These are phyloP conservation scores for Ceratocystiopsis brevicomis DNA, from an alignment of 2,329 filamentous ascomycete genomes.

Conservation along the genomic window DNA sequence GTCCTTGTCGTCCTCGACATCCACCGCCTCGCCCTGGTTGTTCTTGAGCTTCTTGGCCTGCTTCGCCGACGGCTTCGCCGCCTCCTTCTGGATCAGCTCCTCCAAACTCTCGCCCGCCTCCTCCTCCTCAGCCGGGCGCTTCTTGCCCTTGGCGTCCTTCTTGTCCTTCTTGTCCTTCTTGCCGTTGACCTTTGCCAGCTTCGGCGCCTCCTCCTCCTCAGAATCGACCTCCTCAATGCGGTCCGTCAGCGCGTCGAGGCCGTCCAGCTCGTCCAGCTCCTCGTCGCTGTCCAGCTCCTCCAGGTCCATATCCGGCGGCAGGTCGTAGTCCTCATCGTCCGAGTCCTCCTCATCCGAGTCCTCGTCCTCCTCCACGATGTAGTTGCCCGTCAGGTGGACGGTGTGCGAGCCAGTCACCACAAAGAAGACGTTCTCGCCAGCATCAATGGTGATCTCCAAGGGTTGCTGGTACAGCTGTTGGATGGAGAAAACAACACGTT, in stretches of 20 bases:
- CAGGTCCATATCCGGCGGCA: constrained; percentile 61
- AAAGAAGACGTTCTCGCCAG: constrained; percentile 85
- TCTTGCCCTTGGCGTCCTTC: constrained; percentile 47
- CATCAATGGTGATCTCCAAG: constrained; percentile 77
- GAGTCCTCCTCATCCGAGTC: constrained; percentile 43
- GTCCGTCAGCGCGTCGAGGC: constrained; percentile 44
- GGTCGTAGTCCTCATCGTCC: constrained; percentile 51
- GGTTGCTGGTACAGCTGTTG: constrained; percentile 80
- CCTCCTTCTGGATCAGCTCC: constrained; percentile 61
- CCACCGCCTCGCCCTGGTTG: constrained; percentile 79
- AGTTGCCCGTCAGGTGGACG: constrained; percentile 90
- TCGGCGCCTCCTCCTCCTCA: constrained; percentile 55
- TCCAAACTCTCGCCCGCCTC: constrained; percentile 46
- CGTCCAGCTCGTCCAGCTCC: constrained; percentile 59
- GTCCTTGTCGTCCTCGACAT: constrained; percentile 38
- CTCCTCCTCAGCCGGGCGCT: constrained; percentile 69
- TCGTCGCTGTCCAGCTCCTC: constrained; percentile 54
- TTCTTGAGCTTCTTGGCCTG: constrained; percentile 97
- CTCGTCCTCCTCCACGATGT: constrained; percentile 55
- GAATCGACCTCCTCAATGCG: constrained; percentile 69
- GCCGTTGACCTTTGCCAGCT: constrained; percentile 29
- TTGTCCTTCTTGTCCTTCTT: constrained; percentile 21
- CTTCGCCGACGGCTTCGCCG: constrained; percentile 76
- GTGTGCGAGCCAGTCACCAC: constrained; percentile 76
- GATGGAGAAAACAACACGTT: background rate